Evolutionary conservation across 192 early-diverging fungal genomes (phyloP).

Genomic region (Backusella parvicylindrica): DNA sequence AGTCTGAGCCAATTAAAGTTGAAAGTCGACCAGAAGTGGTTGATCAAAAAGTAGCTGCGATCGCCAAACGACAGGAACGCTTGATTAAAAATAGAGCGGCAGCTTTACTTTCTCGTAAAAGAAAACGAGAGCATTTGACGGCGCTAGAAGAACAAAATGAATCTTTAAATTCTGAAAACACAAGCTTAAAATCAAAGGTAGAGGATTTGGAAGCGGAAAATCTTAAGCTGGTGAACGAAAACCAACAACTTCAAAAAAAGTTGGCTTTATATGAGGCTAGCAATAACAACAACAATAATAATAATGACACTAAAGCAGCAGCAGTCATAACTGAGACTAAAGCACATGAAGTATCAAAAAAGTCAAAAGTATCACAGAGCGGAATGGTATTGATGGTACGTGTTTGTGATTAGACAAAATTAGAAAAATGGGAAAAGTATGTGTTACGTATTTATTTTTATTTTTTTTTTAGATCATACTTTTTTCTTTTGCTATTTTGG

Average conservation of each 20-base stretch:
- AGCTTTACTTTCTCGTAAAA: constrained; percentile 81
- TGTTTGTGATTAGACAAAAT: not conserved
- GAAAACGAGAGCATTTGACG: constrained; percentile 84
- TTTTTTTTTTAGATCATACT: not conserved
- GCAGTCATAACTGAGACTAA: not conserved
- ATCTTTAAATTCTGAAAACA: not conserved
- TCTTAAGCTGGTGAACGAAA: not conserved
- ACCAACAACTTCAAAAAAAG: not conserved
- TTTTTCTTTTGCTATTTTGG: not conserved
- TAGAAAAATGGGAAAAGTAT: not conserved
- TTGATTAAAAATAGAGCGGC: constrained; percentile 92
- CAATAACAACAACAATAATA: not conserved
- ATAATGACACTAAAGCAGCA: not conserved
- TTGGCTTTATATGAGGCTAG: not conserved
- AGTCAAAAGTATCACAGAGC: constrained; percentile 5
- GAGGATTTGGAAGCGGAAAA: not conserved
- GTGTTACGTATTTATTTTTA: not conserved
- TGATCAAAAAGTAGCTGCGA: constrained; percentile 27
- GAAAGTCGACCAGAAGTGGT: not conserved
- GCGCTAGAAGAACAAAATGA: constrained; percentile 40
- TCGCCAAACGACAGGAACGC: constrained; percentile 78
- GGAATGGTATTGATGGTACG: constrained; percentile 1
- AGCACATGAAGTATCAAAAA: not conserved
- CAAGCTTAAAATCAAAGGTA: not conserved
- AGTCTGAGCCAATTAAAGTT: not conserved